Evolutionary conservation across 164 flowering plant genomes (phyloP), one percentile per base, ranked within the genome.

Genomic region (Litsea cubeba): DNA sequence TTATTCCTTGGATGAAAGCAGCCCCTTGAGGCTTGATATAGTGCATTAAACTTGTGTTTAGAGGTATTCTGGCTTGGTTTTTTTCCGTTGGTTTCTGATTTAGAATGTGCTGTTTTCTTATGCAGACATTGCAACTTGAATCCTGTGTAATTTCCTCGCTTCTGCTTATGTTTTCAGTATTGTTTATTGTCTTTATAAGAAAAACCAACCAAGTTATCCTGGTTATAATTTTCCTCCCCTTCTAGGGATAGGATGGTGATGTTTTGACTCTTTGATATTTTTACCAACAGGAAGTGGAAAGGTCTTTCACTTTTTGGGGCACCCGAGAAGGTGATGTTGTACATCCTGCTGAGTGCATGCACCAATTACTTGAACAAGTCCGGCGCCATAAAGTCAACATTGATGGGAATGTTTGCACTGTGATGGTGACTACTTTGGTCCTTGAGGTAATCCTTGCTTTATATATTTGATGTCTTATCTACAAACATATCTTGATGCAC

Each of bases 401-500:
- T 76, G 98, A 92, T 82, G 95, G 98, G 74, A 92, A 92, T 81
- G 90, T 94, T 28, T 88, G 91, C 82, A 90, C 97, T 25, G 98
- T 92, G 69, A 82, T 94, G 85, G 97, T 94, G 6, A 92, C 97
- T 25, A 92, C 88, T 35, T 83, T 94, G 86, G 97, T 94, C 72
- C 90, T 94, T 62, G 95, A 94, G 98, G 98, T 93, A 89, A 63
- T 46, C 30, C 70, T 76, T 50, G 40, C 46, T 7, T 1, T 18
- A 3, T 58, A 26, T 12, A 5, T 54, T 49, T 60, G 62, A 28
- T 65, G 15, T 54, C 30, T 54, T 26, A 23, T 26, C 18, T 50
- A 28, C 12, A 18, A 22, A 67, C 26, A 28, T 40, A 40, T 12
- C 25, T 71, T 40, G 68, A 10, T 64, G 32, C 68, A 26, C 26